Conservation (phyloP, 148 eudicot species). For the Tetragonia tetragonoides region DNA sequence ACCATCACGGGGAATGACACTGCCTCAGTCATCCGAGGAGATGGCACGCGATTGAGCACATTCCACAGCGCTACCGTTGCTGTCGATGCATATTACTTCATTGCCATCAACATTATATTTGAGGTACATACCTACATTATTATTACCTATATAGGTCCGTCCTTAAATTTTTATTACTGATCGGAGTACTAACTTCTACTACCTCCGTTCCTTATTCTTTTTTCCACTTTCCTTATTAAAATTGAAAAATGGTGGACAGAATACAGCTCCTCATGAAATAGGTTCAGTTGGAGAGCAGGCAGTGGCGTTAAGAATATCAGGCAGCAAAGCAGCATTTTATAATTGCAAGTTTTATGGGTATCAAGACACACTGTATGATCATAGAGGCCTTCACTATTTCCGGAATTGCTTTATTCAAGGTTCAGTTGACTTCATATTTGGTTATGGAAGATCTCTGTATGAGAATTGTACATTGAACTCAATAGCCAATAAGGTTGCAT, state of each 20-base stretch:
- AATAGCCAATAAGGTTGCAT: slow-evolving; percentile 49
- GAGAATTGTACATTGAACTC: slow-evolving; percentile 59
- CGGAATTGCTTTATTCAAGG: slow-evolving; percentile 62
- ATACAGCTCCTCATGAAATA: slow-evolving; percentile 48
- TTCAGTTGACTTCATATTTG: slow-evolving; percentile 73
- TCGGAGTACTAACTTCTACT: too few species aligned
- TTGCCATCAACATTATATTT: slow-evolving; percentile 55
- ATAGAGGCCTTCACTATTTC: slow-evolving; percentile 65
- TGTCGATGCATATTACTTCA: slow-evolving; percentile 49
- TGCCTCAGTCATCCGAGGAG: slow-evolving; percentile 28
- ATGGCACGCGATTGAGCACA: slow-evolving; percentile 35
- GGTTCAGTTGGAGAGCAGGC: slow-evolving; percentile 60
- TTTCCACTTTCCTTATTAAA: too few species aligned
- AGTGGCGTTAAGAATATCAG: slow-evolving; percentile 63
- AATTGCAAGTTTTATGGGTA: slow-evolving; percentile 50
- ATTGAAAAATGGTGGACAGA: slow-evolving; percentile 39
- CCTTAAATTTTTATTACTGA: too few species aligned
- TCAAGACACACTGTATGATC: slow-evolving; percentile 75
- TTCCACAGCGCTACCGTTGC: slow-evolving; percentile 60
- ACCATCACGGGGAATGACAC: slow-evolving; percentile 63
- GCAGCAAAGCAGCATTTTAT: slow-evolving; percentile 57
- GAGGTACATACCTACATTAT: too few species aligned
- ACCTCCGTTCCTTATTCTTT: too few species aligned
- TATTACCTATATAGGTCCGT: too few species aligned
- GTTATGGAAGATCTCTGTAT: slow-evolving; percentile 53